These are phyloP conservation scores for Alternaria sp. DNA, from an alignment of 2,329 filamentous ascomycete species.

Conservation along the genomic window DNA sequence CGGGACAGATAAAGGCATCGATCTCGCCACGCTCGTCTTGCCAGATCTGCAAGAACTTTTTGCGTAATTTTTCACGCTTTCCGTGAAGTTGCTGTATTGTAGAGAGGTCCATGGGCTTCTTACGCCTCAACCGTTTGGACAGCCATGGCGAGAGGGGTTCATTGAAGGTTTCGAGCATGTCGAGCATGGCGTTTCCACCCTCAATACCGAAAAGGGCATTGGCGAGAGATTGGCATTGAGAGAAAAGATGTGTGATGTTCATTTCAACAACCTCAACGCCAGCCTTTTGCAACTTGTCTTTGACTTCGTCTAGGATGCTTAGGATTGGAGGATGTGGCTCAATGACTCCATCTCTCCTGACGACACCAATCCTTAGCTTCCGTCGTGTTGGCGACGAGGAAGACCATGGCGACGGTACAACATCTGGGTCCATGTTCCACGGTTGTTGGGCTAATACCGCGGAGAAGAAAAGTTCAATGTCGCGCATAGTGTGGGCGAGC, in stretches of 20 bases:
- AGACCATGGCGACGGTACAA: slow-evolving; percentile 53
- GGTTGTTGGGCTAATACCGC: slow-evolving; percentile 62
- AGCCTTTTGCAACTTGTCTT: slow-evolving; percentile 39
- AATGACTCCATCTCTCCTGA: slow-evolving; percentile 60
- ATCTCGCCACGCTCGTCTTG: slow-evolving; percentile 55
- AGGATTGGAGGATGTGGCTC: slow-evolving; percentile 62
- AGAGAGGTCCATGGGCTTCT: slow-evolving; percentile 57
- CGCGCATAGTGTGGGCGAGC: slow-evolving; percentile 58
- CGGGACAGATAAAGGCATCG: slow-evolving; percentile 70
- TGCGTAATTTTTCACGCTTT: slow-evolving; percentile 61
- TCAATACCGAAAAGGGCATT: slow-evolving; percentile 68
- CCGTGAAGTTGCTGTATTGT: slow-evolving; percentile 64
- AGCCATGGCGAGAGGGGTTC: slow-evolving; percentile 70
- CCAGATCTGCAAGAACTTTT: slow-evolving; percentile 67
- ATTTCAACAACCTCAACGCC: slow-evolving; percentile 68
- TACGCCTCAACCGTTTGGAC: slow-evolving; percentile 60
- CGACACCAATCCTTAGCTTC: slow-evolving; percentile 58
- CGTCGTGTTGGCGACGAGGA: slow-evolving; percentile 31
- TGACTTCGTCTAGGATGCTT: slow-evolving; percentile 58
- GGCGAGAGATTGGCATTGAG: slow-evolving; percentile 64
- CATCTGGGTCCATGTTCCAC: slow-evolving; percentile 60
- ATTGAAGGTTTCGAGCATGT: slow-evolving; percentile 63
- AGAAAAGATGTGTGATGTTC: slow-evolving; percentile 61
- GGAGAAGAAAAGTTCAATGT: slow-evolving; percentile 63
- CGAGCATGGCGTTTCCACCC: slow-evolving; percentile 64